Conservation (phyloP, 345 rosid genomes). For the Eucalyptus curtisii region DNA sequence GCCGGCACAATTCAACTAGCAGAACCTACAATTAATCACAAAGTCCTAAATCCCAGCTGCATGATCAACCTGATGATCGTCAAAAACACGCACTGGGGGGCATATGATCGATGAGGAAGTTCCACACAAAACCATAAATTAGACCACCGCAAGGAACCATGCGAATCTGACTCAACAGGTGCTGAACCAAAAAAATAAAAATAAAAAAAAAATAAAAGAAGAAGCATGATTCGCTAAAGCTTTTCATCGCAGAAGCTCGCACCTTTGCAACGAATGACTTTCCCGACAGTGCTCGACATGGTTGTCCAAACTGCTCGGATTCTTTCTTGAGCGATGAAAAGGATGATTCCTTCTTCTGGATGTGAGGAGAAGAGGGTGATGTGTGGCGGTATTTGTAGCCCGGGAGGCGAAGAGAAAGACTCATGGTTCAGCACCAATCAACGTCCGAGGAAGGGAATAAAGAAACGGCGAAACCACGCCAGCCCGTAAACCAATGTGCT, state of each 20-base stretch:
- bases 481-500: background rate
- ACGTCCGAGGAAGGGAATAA: background rate
- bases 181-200: background rate
- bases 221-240: background rate
- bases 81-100: background rate
- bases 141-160: background rate
- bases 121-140: background rate
- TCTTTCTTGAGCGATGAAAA: background rate
- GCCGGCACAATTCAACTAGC: background rate
- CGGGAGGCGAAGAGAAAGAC: background rate
- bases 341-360: background rate
- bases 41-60: background rate
- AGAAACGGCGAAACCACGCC: background rate
- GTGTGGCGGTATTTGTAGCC: background rate
- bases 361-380: background rate
- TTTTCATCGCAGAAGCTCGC: background rate
- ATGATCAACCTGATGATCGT: background rate
- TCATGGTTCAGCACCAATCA: background rate
- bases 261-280: conserved; percentile 31
- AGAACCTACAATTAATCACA: background rate
- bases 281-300: conserved; percentile 13
- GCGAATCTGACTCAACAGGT: background rate
- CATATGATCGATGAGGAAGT: background rate
- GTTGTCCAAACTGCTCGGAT: background rate
- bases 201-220: background rate